A percentile compares a stretch with the other conserved stretches of the same genome.
Evolutionary conservation across 2,329 filamentous ascomycete species (phyloP).

Genomic region (Fusarium sterilihyphosum): DNA sequence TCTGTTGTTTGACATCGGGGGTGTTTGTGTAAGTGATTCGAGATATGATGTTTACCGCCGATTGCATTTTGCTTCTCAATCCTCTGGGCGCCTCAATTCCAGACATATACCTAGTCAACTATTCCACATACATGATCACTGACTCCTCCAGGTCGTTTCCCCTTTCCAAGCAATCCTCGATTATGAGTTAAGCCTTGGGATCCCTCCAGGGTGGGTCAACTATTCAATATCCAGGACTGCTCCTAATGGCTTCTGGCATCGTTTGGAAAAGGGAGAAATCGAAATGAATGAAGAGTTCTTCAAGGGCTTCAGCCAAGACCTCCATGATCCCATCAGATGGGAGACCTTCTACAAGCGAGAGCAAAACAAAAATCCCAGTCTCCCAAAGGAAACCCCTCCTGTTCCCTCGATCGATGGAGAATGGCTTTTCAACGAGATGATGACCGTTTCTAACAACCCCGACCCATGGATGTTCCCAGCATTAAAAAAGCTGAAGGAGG

Average conservation of each 20-base stretch:
- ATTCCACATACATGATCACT: not conserved
- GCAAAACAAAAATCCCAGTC: constrained; percentile 53
- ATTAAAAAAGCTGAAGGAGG: constrained; percentile 72
- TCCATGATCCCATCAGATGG: constrained; percentile 76
- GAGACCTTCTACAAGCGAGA: constrained; percentile 65
- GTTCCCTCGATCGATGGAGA: constrained; percentile 80
- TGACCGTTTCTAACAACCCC: constrained; percentile 73
- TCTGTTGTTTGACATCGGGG: constrained; percentile 93
- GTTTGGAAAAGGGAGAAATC: constrained; percentile 85
- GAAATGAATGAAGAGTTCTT: constrained; percentile 81
- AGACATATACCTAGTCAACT: no score
- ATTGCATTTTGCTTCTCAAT: not conserved
- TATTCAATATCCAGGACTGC: constrained; percentile 83
- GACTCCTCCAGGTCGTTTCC: constrained; percentile 74
- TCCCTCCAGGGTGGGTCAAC: constrained; percentile 92
- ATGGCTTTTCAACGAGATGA: constrained; percentile 91
- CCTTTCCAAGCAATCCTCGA: constrained; percentile 94
- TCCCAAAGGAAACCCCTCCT: constrained; percentile 61
- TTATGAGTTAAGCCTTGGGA: constrained; percentile 80
- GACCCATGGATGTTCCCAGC: constrained; percentile 93
- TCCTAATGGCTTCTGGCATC: constrained; percentile 87
- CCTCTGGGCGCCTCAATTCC: not conserved
- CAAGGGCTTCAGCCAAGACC: constrained; percentile 76
- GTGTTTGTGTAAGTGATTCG: constrained; percentile 83
- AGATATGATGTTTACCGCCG: not conserved